phyloP scores from a whole-genome alignment of 2,329 filamentous ascomycete species.

The Ophiostoma populinum region DNA sequence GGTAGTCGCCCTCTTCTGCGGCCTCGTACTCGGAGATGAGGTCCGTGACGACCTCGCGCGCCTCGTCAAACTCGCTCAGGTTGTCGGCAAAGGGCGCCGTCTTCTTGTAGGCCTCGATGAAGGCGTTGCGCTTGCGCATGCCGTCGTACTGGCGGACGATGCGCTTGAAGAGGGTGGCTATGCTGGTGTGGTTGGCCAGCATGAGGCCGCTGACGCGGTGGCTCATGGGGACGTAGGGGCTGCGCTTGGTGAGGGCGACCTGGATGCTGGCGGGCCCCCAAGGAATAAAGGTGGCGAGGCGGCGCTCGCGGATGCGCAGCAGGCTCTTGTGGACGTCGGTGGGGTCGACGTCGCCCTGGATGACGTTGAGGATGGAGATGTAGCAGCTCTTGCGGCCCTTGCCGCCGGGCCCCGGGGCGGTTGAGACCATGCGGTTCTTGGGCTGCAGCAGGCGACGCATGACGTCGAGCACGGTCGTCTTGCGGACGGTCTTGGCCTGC shows the following conservation, averaged over 20 bases:
- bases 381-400: constrained; percentile 81
- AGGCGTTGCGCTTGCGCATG: constrained; percentile 90
- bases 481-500: constrained; percentile 91
- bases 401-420: constrained; percentile 46
- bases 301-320: constrained; percentile 83
- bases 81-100: constrained; percentile 87
- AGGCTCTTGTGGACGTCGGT: constrained; percentile 98
- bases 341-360: constrained; percentile 94
- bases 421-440: constrained; percentile 98
- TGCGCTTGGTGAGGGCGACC: constrained; percentile 89
- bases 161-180: constrained; percentile 89
- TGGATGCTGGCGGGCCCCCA: constrained; percentile 98
- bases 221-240: constrained; percentile 85
- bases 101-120: constrained; percentile 91
- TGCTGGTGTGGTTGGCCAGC: constrained; percentile 95
- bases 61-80: constrained; percentile 86
- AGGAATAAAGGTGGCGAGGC: constrained; percentile 89
- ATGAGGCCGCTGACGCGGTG: constrained; percentile 92
- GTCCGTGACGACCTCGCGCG: constrained; percentile 77
- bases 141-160: constrained; percentile 86
- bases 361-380: constrained; percentile 97
- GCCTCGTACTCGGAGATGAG: constrained; percentile 91
- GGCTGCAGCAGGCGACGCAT: constrained; percentile 92
- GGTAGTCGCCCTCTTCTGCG: constrained; percentile 76
- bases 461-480: constrained; percentile 93